Base-by-base conservation (phyloP, 164 flowering plant species). In the Piper longum region DNA sequence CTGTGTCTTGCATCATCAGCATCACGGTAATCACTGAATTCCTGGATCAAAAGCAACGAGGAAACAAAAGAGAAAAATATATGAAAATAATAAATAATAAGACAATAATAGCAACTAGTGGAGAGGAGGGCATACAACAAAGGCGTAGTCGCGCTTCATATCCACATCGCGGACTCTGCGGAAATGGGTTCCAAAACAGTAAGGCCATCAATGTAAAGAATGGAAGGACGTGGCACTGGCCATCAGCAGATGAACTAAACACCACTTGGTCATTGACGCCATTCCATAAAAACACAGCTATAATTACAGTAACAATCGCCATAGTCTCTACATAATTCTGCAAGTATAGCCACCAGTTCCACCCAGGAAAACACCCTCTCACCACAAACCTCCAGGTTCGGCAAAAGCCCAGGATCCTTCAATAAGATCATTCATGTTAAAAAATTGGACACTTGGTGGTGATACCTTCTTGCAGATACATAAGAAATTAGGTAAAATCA, bases 91-190 rank as follows among this genome's bases (percentile, higher is more conserved):
- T 7, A 45, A 54, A 59, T 7, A 41, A 36, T 2, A 57, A 3
- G 8, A 52, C 13, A 13, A 48, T 2, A 5, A 7, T 43, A 3
- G 56, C 56, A 56, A 52, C 42, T 56, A 43, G 66, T 36, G 13
- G 66, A 56, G 11, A 57, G 60, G 41, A 59, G 56, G 73, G 86
- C 98, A 51, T 92, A 92, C 98, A 79, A 92, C 78, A 60, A 92
- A 92, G 62, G 98, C 98, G 66, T 74, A 89, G 75, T 92, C 98
- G 60, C 82, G 83, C 95, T 91, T 91, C 95, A 91, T 75, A 77
- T 89, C 98, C 92, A 91, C 98, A 81, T 87, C 93, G 52, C 95
- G 98, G 74, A 91, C 86, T 91, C 96, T 89, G 96, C 93, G 89
- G 65, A 86, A 91, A 91, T 59, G 82, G 86, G 76, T 86, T 80